These are phyloP conservation scores for Allium sativum DNA, from an alignment of 106 monocot genomes.

Conservation along the genomic window DNA sequence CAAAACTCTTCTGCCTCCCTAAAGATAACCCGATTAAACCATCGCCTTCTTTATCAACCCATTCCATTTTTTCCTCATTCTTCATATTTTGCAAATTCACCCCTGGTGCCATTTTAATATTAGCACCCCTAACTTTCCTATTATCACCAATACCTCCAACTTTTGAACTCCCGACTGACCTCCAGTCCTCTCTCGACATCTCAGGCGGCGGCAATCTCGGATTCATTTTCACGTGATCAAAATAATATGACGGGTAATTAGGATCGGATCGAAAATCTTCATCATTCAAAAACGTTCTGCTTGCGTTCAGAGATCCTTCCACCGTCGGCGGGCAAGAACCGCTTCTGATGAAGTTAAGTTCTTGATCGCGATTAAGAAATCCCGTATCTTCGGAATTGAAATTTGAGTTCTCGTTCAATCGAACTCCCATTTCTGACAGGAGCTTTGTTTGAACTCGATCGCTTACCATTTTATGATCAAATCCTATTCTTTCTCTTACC, in stretches of 20 bases:
- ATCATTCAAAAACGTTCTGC: conserved; percentile 15
- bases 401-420: conserved; percentile 10
- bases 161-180: conserved; percentile 7
- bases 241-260: conserved; percentile 52
- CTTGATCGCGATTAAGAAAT: conserved; percentile 20
- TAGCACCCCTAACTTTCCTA: conserved; percentile 19
- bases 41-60: conserved; percentile 34
- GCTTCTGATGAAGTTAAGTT: conserved; percentile 45
- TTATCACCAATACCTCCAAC: conserved; percentile 54
- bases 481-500: no score
- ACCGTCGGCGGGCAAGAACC: conserved; percentile 57
- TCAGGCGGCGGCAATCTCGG: conserved; percentile 58
- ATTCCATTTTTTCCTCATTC: conserved; percentile 9
- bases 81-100: conserved; percentile 16
- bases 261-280: conserved; percentile 54
- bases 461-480: conserved; percentile 2
- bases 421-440: conserved; percentile 17
- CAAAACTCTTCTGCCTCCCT: conserved; percentile 43
- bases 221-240: conserved; percentile 47
- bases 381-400: conserved; percentile 21
- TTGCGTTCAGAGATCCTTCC: conserved; percentile 25
- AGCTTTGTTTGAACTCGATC: conserved; percentile 10
- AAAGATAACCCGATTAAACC: conserved; percentile 37
- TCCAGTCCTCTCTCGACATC: conserved; percentile 70
- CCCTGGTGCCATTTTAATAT: neutral